Evolutionary conservation across 1,284 basidiomycete species (phyloP), one percentile per base, ranked within the genome.

Genomic region (Pseudozyma pruni): DNA sequence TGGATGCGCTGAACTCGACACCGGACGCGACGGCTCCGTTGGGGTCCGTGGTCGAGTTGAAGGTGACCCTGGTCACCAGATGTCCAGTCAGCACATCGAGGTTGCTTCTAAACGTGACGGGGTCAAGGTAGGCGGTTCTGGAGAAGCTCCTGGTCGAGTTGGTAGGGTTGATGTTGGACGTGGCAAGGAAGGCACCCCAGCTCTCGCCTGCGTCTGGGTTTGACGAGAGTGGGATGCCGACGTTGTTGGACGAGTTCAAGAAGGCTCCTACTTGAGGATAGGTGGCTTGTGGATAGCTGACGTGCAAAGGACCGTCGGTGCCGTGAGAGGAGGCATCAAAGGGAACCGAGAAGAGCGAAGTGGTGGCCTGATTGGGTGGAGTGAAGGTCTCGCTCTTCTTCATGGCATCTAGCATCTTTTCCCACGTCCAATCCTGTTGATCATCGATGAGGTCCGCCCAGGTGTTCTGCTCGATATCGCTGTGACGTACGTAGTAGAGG

Each of bases 101-200:
- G 78, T 91, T 91, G 22, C 85, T 44, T 41, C 88, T 85, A 11
- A 87, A 84, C 5, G 86, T 85, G 29, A 87, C 83, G 5, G 88
- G 85, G 76, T 90, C 88, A 74, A 91, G 87, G 84, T 91, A 91
- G 1, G 87, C 89, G 1, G 87, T 86, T 52, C 88, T 86, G 7
- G 89, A 85, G 83, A 90, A 89, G 8, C 88, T 90, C 35, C 90
- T 86, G 1, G 87, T 88, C 85, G 87, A 85, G 75, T 89, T 90
- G 31, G 80, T 40, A 0, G 87, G 86, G 82, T 90, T 89, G 81
- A 91, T 88, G 31, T 86, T 85, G 13, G 87, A 88, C 1, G 88
- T 87, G 0, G 88, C 87, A 64, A 91, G 84, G 74, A 86, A 89
- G 0, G 84, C 84, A 41, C 88, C 87, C 82, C 84, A 85, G 68